phyloP scores from a whole-genome alignment of 1,139 yeast species.

The Waltiozyma sp. region DNA sequence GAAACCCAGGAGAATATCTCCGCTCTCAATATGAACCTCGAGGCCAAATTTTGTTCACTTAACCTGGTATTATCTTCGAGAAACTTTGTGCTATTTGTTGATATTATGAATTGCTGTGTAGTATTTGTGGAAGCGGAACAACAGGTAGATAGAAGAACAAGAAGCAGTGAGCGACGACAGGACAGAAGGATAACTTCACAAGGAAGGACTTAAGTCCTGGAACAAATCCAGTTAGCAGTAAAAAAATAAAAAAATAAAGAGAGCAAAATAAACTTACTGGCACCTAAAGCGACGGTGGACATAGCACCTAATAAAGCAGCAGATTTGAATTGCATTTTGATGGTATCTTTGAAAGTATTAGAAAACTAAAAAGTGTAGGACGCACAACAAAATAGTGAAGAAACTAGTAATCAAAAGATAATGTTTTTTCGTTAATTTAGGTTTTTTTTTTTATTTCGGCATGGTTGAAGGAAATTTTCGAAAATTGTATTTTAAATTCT shows the following conservation, averaged over 20 bases:
- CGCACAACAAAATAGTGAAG: conserved; percentile 1
- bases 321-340: conserved; percentile 40
- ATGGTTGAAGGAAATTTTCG: background rate
- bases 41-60: too few species aligned
- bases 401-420: conserved; percentile 3
- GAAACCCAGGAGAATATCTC: too few species aligned
- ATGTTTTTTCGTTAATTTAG: background rate
- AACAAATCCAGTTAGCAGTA: background rate
- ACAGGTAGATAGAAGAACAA: background rate
- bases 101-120: too few species aligned
- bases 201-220: too few species aligned
- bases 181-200: background rate
- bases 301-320: conserved; percentile 35
- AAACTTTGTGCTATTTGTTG: too few species aligned
- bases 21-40: too few species aligned
- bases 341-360: background rate
- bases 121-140: too few species aligned
- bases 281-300: conserved; percentile 34
- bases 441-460: background rate
- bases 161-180: background rate
- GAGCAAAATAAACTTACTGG: conserved; percentile 36
- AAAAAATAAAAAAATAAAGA: too few species aligned
- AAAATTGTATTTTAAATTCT: background rate
- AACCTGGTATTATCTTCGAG: too few species aligned
- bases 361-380: background rate